Evolutionary conservation across 306 rosid genomes (phyloP), one percentile per base, ranked within the genome.

Genomic region (Abrus precatorius): DNA sequence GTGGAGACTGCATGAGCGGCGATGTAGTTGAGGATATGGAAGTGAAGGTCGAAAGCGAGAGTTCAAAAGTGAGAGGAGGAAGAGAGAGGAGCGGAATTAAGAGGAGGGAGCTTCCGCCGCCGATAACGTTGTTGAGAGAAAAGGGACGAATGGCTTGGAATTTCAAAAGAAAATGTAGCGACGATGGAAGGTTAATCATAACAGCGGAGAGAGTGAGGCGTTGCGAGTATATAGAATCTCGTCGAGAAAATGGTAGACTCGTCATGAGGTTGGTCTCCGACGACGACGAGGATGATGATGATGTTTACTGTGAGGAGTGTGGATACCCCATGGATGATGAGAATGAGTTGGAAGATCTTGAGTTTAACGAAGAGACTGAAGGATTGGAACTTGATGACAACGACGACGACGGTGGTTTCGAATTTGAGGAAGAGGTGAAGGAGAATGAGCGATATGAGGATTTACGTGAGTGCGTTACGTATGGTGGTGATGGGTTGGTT

Each of bases 201-300:
- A 74, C 32, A 12, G 75, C 72, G 3, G 91, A 80, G 87, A 87
- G 50, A 55, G 67, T 80, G 41, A 69, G 8, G 45, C 73, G 72
- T 9, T 64, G 67, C 2, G 87, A 83, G 32, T 76, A 83, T 54
- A 63, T 87, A 2, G 86, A 88, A 34, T 75, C 84, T 3, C 84
- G 8, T 12, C 74, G 91, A 12, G 89, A 85, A 20, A 65, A 85
- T 40, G 94, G 94, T 1, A 88, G 91, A n/a, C 80, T 94, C 5
- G 30, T 73, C 1, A 38, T 92, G 50, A 86, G 59, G 28, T 87
- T 92, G 0, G 74, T 83, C 1, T 59, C 54, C 0, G 69, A 59
- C 0, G 14, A 54, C 4, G 77, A 79, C 14, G 33, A 20, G 20
- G 20, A 2, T 0, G 74, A 20, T 5, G 55, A 76, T 3, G 6